phyloP scores from a whole-genome alignment of 352 stramenopile species.

The Phytophthora parvispora region DNA sequence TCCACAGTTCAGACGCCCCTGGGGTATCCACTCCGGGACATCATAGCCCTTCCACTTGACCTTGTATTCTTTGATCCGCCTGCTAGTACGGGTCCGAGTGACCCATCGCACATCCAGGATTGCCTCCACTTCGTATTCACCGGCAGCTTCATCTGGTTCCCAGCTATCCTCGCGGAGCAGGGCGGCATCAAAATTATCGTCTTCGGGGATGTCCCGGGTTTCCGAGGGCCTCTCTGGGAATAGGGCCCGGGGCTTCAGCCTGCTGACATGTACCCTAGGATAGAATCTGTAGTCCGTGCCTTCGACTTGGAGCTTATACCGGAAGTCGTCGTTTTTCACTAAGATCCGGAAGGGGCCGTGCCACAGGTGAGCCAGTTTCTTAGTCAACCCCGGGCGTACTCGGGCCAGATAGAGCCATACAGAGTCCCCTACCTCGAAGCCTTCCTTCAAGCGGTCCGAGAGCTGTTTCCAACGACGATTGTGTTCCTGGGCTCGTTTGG shows the following conservation, averaged over 20 bases:
- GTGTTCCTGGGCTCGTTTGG: background rate
- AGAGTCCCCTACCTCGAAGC: background rate
- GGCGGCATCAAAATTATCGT: background rate
- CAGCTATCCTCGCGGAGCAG: conserved; percentile 4
- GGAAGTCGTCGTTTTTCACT: background rate
- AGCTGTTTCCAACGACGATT: background rate
- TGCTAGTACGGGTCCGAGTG: background rate
- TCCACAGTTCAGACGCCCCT: background rate
- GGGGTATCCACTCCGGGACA: background rate
- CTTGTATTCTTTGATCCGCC: background rate
- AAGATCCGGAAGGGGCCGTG: conserved; percentile 6
- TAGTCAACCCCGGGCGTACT: background rate
- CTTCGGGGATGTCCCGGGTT: background rate
- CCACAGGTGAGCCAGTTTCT: conserved; percentile 8
- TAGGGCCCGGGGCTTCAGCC: background rate
- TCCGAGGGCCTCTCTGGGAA: background rate
- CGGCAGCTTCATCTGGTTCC: background rate
- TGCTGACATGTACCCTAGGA: background rate
- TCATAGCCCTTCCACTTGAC: conserved; percentile 9
- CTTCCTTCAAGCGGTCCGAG: background rate
- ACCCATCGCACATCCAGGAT: conserved; percentile 8
- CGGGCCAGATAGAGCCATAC: conserved; percentile 10
- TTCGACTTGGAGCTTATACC: background rate
- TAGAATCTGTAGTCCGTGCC: background rate
- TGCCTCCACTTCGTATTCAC: conserved; percentile 6